These are phyloP conservation scores for Exophiala spinifera DNA, from an alignment of 2,329 filamentous ascomycete species.

Conservation along the genomic window DNA sequence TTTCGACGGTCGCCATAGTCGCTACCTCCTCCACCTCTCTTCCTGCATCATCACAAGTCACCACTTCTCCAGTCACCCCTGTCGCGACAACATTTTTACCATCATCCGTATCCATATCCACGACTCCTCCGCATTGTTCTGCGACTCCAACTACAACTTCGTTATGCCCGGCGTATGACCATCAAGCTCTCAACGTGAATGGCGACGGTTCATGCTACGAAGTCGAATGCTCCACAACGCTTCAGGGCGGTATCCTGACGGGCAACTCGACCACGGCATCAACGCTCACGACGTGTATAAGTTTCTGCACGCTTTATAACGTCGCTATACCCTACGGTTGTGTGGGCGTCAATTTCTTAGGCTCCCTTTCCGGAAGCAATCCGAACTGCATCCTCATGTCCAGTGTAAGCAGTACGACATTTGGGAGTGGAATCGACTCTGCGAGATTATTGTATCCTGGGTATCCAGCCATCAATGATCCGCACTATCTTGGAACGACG, in stretches of 20 bases:
- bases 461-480: slow-evolving; percentile 19
- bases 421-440: slow-evolving; percentile 3
- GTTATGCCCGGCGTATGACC: slow-evolving; percentile 22
- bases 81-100: not conserved
- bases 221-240: slow-evolving; percentile 17
- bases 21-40: not conserved
- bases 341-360: slow-evolving; percentile 19
- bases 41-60: not conserved
- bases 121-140: slow-evolving; percentile 9
- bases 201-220: slow-evolving; percentile 23
- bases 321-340: slow-evolving; percentile 23
- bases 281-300: slow-evolving; percentile 17
- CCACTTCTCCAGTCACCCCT: not conserved
- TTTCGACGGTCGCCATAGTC: not conserved
- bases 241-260: slow-evolving; percentile 12
- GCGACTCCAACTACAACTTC: slow-evolving; percentile 12
- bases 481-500: slow-evolving; percentile 1
- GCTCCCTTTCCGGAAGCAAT: slow-evolving; percentile 2
- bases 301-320: slow-evolving; percentile 22
- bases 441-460: slow-evolving; percentile 21
- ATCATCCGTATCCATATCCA: slow-evolving; percentile 2
- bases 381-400: slow-evolving; percentile 21
- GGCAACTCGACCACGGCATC: slow-evolving; percentile 15
- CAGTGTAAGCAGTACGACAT: slow-evolving; percentile 10
- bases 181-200: slow-evolving; percentile 23